Evolutionary conservation across 495 filamentous ascomycete species (phyloP).

Genomic region (Aspergillus mulundensis): DNA sequence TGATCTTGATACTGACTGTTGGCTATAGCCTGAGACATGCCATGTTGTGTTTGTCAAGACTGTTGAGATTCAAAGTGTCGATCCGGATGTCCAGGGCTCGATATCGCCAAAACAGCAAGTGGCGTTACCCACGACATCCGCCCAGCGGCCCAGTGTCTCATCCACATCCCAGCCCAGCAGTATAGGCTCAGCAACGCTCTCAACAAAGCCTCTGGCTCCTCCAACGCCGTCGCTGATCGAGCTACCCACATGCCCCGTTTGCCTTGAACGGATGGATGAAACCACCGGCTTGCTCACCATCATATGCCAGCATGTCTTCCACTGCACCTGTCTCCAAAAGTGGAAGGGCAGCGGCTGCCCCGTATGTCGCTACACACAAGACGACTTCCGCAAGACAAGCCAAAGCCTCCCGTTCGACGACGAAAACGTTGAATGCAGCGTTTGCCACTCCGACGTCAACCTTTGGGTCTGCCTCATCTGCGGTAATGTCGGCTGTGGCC

Average conservation of each 20-base stretch:
- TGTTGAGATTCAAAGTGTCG: slow-evolving; percentile 59
- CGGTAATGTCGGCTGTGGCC: slow-evolving; percentile 86
- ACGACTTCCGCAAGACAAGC: slow-evolving; percentile 38
- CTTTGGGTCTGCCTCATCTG: slow-evolving; percentile 96
- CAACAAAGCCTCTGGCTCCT: slow-evolving; percentile 80
- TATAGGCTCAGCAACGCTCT: slow-evolving; percentile 51
- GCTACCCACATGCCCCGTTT: slow-evolving; percentile 93
- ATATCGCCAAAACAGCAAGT: slow-evolving; percentile 28
- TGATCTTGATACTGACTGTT: slow-evolving; percentile 19
- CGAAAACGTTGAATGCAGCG: slow-evolving; percentile 56
- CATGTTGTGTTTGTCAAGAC: slow-evolving; percentile 95
- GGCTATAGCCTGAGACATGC: slow-evolving; percentile 84
- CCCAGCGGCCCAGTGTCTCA: slow-evolving; percentile 27
- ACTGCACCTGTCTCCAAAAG: slow-evolving; percentile 93
- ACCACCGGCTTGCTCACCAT: slow-evolving; percentile 93
- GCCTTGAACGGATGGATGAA: slow-evolving; percentile 97
- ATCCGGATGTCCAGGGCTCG: slow-evolving; percentile 18
- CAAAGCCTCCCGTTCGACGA: slow-evolving; percentile 29
- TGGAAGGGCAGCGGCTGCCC: slow-evolving; percentile 94
- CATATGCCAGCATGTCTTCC: slow-evolving; percentile 96
- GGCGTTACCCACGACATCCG: slow-evolving; percentile 38
- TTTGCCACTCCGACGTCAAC: slow-evolving; percentile 73
- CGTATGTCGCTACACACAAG: slow-evolving; percentile 85
- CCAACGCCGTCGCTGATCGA: slow-evolving; percentile 88
- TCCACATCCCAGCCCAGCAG: slow-evolving; percentile 42